phyloP scores from a whole-genome alignment of 495 filamentous ascomycete species.

The Glutinoglossum americanum region DNA sequence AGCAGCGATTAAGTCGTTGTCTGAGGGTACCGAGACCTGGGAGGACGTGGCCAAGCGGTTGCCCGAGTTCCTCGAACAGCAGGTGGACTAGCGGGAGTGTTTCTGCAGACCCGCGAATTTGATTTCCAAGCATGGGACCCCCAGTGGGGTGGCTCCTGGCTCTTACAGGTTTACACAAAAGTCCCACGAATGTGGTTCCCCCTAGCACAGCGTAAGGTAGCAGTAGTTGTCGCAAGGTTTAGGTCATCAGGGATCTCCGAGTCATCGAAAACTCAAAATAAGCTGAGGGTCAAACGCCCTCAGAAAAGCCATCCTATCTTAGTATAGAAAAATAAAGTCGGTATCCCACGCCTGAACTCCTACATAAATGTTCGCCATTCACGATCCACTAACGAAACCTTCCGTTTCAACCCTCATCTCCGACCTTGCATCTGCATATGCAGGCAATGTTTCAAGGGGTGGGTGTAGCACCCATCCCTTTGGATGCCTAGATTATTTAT shows the following conservation, averaged over 20 bases:
- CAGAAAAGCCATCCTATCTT: too few species aligned
- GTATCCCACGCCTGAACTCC: too few species aligned
- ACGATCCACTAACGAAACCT: background rate
- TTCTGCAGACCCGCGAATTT: background rate
- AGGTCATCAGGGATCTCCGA: too few species aligned
- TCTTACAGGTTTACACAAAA: background rate
- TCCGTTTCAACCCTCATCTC: background rate
- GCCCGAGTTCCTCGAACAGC: conserved; percentile 47
- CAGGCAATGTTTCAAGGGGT: background rate
- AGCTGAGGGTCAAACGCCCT: too few species aligned
- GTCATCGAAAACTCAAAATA: too few species aligned
- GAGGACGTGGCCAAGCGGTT: conserved; percentile 35
- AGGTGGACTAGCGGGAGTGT: conserved; percentile 26
- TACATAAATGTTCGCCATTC: too few species aligned
- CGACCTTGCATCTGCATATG: background rate
- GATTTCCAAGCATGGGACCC: conserved; percentile 1
- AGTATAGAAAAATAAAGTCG: too few species aligned
- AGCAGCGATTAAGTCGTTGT: conserved; percentile 34
- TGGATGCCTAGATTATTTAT: too few species aligned
- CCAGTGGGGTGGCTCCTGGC: background rate
- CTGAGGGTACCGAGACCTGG: conserved; percentile 44
- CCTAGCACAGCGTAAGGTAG: background rate
- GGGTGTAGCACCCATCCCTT: background rate
- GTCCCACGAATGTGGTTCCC: background rate
- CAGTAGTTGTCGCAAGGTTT: background rate